Conservation (phyloP, 805 yeast genomes). For the Kazachstania psychrophila region DNA sequence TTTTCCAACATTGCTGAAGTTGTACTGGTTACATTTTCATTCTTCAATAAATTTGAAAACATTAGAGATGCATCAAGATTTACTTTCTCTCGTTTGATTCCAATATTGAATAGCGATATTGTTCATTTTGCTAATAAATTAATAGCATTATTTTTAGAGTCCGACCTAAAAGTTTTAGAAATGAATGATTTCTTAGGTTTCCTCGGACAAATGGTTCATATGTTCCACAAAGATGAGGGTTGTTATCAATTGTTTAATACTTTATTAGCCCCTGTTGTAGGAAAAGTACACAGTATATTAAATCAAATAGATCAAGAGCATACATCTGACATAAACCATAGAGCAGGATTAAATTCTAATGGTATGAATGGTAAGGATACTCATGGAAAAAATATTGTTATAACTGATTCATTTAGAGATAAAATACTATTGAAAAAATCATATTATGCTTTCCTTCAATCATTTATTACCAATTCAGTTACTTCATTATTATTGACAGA, state of each 20-base stretch:
- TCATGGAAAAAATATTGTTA: conserved; percentile 23
- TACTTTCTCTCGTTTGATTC: conserved; percentile 78
- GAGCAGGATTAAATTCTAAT: conserved; percentile 5
- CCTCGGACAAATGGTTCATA: conserved; percentile 79
- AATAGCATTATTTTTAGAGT: conserved; percentile 53
- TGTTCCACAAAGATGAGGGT: conserved; percentile 53
- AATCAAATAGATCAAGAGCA: conserved; percentile 32
- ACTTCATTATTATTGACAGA: conserved; percentile 68
- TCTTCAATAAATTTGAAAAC: conserved; percentile 51
- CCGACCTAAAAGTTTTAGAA: conserved; percentile 52
- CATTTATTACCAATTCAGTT: conserved; percentile 66
- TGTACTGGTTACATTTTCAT: conserved; percentile 73
- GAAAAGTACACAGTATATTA: conserved; percentile 48
- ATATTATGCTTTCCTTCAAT: conserved; percentile 57
- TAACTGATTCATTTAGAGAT: conserved; percentile 59
- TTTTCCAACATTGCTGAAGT: conserved; percentile 71
- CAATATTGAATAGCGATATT: conserved; percentile 49
- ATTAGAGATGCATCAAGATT: conserved; percentile 82
- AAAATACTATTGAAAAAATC: conserved; percentile 58
- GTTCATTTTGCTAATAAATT: conserved; percentile 55
- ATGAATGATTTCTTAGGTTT: conserved; percentile 76
- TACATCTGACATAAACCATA: too few relatives aligned
- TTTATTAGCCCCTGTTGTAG: conserved; percentile 63
- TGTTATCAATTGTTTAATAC: conserved; percentile 68
- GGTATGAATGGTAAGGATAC: conserved; percentile 4